Evolutionary conservation across 192 early-diverging fungal species (phyloP).

Genomic region (Rhizoclosmatium globosum): DNA sequence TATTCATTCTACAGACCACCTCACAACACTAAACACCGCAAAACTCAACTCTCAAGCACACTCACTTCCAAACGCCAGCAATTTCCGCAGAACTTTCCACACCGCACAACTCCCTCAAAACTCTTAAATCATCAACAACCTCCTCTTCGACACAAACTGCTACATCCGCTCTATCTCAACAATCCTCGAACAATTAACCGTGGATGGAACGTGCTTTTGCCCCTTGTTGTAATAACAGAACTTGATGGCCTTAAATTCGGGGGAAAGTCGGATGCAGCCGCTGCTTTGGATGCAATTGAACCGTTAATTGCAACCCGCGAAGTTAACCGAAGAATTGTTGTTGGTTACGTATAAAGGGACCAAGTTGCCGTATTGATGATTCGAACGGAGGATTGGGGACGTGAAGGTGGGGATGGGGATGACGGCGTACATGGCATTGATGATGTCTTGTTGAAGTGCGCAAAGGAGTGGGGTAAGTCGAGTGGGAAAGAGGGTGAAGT

Average conservation of each 20-base stretch:
- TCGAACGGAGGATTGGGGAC: slow-evolving; percentile 52
- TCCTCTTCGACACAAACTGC: slow-evolving; percentile 44
- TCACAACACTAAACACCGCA: slow-evolving; percentile 10
- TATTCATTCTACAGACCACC: neutral
- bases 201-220: slow-evolving; percentile 30
- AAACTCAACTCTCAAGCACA: slow-evolving; percentile 9
- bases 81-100: no score
- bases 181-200: neutral
- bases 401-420: neutral
- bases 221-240: slow-evolving; percentile 47
- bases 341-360: slow-evolving; percentile 48
- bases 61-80: no score
- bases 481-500: neutral
- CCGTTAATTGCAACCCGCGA: slow-evolving; percentile 15
- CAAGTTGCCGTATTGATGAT: slow-evolving; percentile 40
- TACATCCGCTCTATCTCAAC: slow-evolving; percentile 16
- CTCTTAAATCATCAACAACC: neutral
- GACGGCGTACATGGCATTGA: slow-evolving; percentile 42
- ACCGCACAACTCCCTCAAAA: no score
- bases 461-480: slow-evolving; percentile 15
- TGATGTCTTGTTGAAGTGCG: slow-evolving; percentile 47
- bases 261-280: neutral
- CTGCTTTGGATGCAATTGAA: slow-evolving; percentile 35
- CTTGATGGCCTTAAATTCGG: slow-evolving; percentile 45
- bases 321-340: slow-evolving; percentile 32